These are phyloP conservation scores for Boletus fagicola DNA, from an alignment of 768 basidiomycete species.

Conservation along the genomic window DNA sequence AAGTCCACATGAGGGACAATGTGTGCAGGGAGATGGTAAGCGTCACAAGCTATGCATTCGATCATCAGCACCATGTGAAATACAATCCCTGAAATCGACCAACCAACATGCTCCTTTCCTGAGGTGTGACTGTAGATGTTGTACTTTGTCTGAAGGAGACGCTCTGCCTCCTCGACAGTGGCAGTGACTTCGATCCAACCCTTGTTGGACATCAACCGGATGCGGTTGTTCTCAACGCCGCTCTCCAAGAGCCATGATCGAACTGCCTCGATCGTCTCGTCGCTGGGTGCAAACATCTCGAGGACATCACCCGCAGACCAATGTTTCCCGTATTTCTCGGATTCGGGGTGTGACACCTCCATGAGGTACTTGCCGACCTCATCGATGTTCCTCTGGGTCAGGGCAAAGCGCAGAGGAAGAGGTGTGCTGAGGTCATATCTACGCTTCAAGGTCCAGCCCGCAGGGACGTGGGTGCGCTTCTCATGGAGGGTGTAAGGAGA, in stretches of 20 bases:
- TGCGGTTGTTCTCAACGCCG: constrained; percentile 25
- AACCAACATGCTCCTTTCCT: constrained; percentile 30
- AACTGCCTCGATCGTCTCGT: constrained; percentile 6
- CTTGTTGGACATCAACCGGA: constrained; percentile 11
- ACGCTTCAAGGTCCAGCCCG: constrained; percentile 32
- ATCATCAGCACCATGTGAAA: constrained; percentile 1
- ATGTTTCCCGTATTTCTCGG: constrained; percentile 11
- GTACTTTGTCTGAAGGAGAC: constrained; percentile 20
- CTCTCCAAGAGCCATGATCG: not conserved
- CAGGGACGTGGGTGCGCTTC: constrained; percentile 35
- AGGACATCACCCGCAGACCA: constrained; percentile 30
- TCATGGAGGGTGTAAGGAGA: constrained; percentile 37
- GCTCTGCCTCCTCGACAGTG: not conserved
- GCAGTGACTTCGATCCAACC: not conserved
- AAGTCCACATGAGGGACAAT: too few relatives aligned
- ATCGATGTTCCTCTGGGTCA: constrained; percentile 34
- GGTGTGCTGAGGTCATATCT: constrained; percentile 27
- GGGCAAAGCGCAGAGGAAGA: not conserved
- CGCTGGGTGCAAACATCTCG: constrained; percentile 29
- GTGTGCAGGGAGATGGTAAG: constrained; percentile 7
- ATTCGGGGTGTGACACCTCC: not conserved
- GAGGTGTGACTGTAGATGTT: constrained; percentile 31
- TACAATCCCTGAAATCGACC: constrained; percentile 9
- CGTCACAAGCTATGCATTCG: constrained; percentile 10
- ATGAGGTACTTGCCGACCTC: constrained; percentile 13